Percentiles rank a stretch among this genome's conserved stretches.
phyloP scores from a whole-genome alignment of 306 rosid species.

The cucumber (Cucumis sativus) region Cucumber_9930_V3 NC_026655.2:3954501-3955000 shows the following conservation, averaged over 20 bases:
- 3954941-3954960: neutral
- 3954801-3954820: neutral
- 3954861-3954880: no score
- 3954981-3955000: neutral
- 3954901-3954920: neutral
- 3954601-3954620: no score
- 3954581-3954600: no score
- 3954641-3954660: neutral
- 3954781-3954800: neutral
- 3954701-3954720: neutral
- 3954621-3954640: no score
- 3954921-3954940: neutral
- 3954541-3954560: no score
- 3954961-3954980: conserved; percentile 4
- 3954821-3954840: neutral
- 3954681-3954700: no score
- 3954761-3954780: no score
- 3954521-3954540: no score
- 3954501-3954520: no score
- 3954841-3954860: neutral
- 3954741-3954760: no score
- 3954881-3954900: neutral
- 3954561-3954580: no score
- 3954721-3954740: no score
- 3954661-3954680: neutral